phyloP scores from a whole-genome alignment of 495 filamentous ascomycete genomes.

The Zalerion maritima region DNA sequence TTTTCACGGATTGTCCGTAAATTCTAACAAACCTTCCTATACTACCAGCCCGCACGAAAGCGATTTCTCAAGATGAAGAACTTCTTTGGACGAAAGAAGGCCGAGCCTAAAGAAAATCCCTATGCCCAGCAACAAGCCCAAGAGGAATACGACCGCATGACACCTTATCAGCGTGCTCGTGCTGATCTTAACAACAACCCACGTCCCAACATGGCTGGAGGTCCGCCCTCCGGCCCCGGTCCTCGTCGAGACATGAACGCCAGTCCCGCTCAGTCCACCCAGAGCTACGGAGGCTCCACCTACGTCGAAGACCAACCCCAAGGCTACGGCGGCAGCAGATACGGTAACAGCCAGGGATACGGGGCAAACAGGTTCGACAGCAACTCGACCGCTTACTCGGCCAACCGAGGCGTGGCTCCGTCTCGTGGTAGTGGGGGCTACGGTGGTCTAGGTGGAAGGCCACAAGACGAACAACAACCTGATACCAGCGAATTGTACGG shows the following conservation, averaged over 20 bases:
- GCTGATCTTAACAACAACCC: slow-evolving; percentile 14
- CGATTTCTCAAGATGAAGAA: slow-evolving; percentile 39
- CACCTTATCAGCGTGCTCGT: slow-evolving; percentile 19
- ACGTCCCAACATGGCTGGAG: slow-evolving; percentile 8
- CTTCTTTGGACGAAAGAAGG: slow-evolving; percentile 51
- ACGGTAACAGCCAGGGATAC: slow-evolving; percentile 49
- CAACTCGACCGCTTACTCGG: slow-evolving; percentile 10
- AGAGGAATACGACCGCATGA: slow-evolving; percentile 33
- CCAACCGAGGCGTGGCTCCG: slow-evolving; percentile 8
- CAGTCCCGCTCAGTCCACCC: slow-evolving; percentile 6
- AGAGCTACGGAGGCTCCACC: slow-evolving; percentile 9
- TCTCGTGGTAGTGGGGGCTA: slow-evolving; percentile 52
- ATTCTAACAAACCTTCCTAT: slow-evolving; percentile 4
- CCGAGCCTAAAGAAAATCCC: slow-evolving; percentile 48
- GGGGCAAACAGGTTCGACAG: slow-evolving; percentile 47
- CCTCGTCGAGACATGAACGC: slow-evolving; percentile 13
- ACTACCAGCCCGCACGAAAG: not conserved
- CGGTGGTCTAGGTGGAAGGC: slow-evolving; percentile 47
- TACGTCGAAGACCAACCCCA: slow-evolving; percentile 9
- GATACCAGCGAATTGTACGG: no score
- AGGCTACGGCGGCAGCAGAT: slow-evolving; percentile 44
- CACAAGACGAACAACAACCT: no score
- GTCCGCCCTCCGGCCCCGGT: slow-evolving; percentile 24
- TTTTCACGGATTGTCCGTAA: no score
- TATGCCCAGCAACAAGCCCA: slow-evolving; percentile 53